These are phyloP conservation scores for Colletotrichum sublineola DNA, from an alignment of 2,329 filamentous ascomycete species.

Conservation along the genomic window DNA sequence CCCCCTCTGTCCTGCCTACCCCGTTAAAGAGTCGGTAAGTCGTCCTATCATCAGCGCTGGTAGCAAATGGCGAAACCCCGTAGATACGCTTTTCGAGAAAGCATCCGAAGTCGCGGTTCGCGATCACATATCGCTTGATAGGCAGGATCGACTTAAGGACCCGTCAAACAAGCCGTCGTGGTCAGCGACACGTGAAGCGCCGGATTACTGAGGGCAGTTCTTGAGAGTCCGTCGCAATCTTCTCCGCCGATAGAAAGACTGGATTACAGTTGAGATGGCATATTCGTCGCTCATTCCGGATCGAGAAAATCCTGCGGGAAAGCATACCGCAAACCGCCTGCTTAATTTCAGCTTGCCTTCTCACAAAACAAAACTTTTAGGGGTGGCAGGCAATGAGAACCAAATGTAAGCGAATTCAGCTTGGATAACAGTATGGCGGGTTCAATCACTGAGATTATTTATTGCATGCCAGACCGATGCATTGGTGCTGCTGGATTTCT, in stretches of 20 bases:
- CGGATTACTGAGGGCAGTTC: background rate
- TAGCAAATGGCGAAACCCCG: background rate
- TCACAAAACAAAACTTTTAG: too few species aligned
- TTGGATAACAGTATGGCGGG: background rate
- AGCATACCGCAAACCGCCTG: background rate
- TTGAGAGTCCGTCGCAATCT: background rate
- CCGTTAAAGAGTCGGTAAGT: background rate
- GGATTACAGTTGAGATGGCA: background rate
- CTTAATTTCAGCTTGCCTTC: background rate
- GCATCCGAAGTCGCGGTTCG: background rate
- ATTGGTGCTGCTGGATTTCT: background rate
- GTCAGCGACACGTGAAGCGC: background rate
- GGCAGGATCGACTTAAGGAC: background rate
- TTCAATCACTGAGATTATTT: background rate
- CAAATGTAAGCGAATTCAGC: background rate
- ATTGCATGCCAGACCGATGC: background rate
- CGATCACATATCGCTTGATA: background rate
- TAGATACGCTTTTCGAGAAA: background rate
- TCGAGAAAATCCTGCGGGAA: background rate
- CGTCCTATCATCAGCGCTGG: background rate
- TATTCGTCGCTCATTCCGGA: background rate
- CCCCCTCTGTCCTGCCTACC: background rate
- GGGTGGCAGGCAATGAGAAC: background rate
- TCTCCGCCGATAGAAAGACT: background rate
- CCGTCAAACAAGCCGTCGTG: background rate